A percentile compares a stretch with the other conserved stretches of the same genome.
Evolutionary conservation across 805 yeast species (phyloP).

Genomic region (Sporopachydermia quercuum): DNA sequence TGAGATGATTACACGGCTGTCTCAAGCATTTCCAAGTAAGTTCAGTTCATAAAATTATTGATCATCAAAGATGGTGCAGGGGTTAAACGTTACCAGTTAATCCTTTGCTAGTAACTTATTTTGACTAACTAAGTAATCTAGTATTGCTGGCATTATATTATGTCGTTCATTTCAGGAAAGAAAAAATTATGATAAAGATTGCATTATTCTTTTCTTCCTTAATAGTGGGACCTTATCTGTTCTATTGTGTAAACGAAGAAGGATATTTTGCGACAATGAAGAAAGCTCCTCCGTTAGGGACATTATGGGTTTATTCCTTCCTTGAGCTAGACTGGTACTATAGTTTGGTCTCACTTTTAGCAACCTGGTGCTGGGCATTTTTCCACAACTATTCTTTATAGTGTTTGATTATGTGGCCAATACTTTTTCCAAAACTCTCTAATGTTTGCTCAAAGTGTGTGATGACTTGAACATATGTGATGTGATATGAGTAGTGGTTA

Average conservation of each 20-base stretch:
- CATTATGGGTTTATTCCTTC: slow-evolving; percentile 24
- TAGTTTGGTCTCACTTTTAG: neutral
- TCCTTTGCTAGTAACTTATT: too few species aligned
- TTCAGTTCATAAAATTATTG: neutral
- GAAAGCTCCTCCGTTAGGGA: slow-evolving; percentile 25
- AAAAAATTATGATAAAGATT: slow-evolving; percentile 10
- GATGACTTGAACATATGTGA: too few species aligned
- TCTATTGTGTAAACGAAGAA: slow-evolving; percentile 18
- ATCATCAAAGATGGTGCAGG: neutral
- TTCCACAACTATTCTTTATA: neutral
- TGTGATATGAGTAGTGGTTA: too few species aligned
- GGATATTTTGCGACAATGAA: slow-evolving; percentile 24
- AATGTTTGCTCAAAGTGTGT: too few species aligned
- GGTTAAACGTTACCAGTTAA: neutral
- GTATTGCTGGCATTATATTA: slow-evolving; percentile 16
- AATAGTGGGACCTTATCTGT: slow-evolving; percentile 19
- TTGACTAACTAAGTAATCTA: too few species aligned
- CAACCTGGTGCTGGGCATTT: neutral
- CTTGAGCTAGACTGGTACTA: slow-evolving; percentile 22
- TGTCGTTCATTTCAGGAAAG: slow-evolving; percentile 14
- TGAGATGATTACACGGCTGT: neutral
- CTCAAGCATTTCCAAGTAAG: slow-evolving; percentile 2
- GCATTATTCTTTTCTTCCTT: slow-evolving; percentile 11
- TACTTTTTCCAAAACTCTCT: too few species aligned
- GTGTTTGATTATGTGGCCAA: too few species aligned